Percentiles rank a stretch among this genome's conserved stretches.
Conservation (phyloP, 2,329 filamentous ascomycete species). For the Pseudocercospora eumusae region DNA sequence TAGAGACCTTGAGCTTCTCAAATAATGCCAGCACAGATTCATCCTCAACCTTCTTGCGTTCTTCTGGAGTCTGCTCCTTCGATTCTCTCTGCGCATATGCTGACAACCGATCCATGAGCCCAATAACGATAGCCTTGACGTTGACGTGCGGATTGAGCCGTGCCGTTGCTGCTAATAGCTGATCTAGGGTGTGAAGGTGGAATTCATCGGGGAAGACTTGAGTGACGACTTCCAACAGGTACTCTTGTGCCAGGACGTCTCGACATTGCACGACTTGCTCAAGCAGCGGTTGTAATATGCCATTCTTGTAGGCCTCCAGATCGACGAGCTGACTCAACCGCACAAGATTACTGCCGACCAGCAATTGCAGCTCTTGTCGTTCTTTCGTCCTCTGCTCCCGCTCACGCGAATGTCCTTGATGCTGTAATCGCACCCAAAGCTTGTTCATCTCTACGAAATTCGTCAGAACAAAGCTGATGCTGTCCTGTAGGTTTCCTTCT, state of each 20-base stretch:
- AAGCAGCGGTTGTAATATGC: slow-evolving; percentile 82
- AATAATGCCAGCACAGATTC: slow-evolving; percentile 78
- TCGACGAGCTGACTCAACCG: slow-evolving; percentile 94
- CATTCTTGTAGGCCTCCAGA: slow-evolving; percentile 87
- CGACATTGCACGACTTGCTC: slow-evolving; percentile 98
- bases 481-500: slow-evolving; percentile 94
- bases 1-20: slow-evolving; percentile 72
- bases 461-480: slow-evolving; percentile 95
- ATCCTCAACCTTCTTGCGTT: slow-evolving; percentile 76
- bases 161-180: slow-evolving; percentile 90
- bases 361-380: slow-evolving; percentile 87
- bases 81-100: slow-evolving; percentile 91
- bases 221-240: slow-evolving; percentile 95
- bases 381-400: slow-evolving; percentile 91
- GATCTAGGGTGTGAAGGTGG: slow-evolving; percentile 92
- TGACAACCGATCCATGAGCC: slow-evolving; percentile 93
- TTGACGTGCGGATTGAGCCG: slow-evolving; percentile 95
- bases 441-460: slow-evolving; percentile 99
- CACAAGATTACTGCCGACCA: slow-evolving; percentile 95
- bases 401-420: slow-evolving; percentile 95
- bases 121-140: slow-evolving; percentile 96
- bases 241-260: slow-evolving; percentile 95
- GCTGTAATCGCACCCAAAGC: slow-evolving; percentile 94
- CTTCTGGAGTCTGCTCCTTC: slow-evolving; percentile 67
- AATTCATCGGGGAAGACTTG: slow-evolving; percentile 99